Conservation (phyloP, 108 stramenopile genomes). For the Craspedostauros australis region DNA sequence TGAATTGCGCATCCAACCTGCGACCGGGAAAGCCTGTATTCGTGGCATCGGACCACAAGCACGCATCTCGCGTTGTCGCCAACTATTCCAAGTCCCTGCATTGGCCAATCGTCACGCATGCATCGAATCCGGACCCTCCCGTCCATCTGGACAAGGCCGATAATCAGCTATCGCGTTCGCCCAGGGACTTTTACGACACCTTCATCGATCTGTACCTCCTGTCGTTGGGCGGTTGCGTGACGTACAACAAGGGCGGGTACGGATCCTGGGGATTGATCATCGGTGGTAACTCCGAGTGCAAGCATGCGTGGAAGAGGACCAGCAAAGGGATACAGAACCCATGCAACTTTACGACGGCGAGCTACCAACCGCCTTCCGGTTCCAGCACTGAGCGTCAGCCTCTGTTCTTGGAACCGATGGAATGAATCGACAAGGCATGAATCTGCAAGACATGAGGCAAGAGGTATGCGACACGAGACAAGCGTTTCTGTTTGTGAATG, state of each 20-base stretch:
- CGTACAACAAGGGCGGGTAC: conserved; percentile 31
- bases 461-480: too few relatives aligned
- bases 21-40: conserved; percentile 22
- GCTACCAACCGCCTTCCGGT: too few relatives aligned
- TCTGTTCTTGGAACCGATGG: too few relatives aligned
- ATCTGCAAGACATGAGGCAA: too few relatives aligned
- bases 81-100: background rate
- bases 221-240: conserved; percentile 17
- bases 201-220: conserved; percentile 43
- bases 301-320: too few relatives aligned
- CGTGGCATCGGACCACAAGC: conserved; percentile 25
- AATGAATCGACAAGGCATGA: too few relatives aligned
- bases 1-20: conserved; percentile 29
- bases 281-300: conserved; percentile 11
- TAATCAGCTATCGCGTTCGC: conserved; percentile 6
- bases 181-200: conserved; percentile 24
- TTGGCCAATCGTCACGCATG: background rate
- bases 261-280: conserved; percentile 18
- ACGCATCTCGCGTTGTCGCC: conserved; percentile 7
- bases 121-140: conserved; percentile 7
- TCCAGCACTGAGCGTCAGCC: too few relatives aligned
- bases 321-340: too few relatives aligned
- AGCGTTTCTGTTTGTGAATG: too few relatives aligned
- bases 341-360: too few relatives aligned
- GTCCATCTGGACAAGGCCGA: conserved; percentile 27